Conservation (phyloP, 2,329 filamentous ascomycete genomes). For the Fusarium compactum region DNA sequence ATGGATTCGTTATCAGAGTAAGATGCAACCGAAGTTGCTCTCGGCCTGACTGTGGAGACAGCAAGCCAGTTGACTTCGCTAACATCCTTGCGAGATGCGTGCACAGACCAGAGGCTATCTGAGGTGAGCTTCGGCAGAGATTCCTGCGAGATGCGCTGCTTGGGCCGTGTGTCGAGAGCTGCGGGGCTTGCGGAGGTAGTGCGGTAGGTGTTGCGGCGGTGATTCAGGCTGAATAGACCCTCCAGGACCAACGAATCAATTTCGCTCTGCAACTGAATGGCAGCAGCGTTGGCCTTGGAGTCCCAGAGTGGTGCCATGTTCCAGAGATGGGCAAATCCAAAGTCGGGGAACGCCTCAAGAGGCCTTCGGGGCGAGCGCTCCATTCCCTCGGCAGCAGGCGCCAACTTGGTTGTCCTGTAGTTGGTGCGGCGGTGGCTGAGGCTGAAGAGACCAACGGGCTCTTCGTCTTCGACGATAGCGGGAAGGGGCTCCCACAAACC, state of each 20-base stretch:
- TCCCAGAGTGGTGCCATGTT: conserved; percentile 47
- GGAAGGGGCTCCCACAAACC: conserved; percentile 42
- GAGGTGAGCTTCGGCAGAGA: conserved; percentile 50
- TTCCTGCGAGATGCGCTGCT: conserved; percentile 48
- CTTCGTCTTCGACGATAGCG: conserved; percentile 29
- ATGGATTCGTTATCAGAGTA: conserved; percentile 31
- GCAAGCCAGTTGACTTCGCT: conserved; percentile 41
- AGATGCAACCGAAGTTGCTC: conserved; percentile 39
- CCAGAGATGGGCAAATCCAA: conserved; percentile 42
- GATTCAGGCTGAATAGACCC: conserved; percentile 46
- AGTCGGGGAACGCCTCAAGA: conserved; percentile 38
- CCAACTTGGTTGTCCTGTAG: conserved; percentile 40
- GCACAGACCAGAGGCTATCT: conserved; percentile 53
- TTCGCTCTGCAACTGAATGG: conserved; percentile 35
- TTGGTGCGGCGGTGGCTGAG: conserved; percentile 44
- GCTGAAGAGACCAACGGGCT: conserved; percentile 44
- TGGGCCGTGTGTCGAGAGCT: conserved; percentile 51
- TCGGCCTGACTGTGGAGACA: conserved; percentile 39
- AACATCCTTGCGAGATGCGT: conserved; percentile 25
- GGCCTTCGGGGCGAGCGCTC: conserved; percentile 34
- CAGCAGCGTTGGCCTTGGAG: conserved; percentile 33
- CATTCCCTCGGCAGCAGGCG: conserved; percentile 43
- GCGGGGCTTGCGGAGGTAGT: conserved; percentile 44
- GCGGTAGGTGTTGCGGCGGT: conserved; percentile 45
- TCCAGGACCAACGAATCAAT: conserved; percentile 41